Conservation (phyloP, 345 rosid genomes). For the Heritiera fomes region DNA sequence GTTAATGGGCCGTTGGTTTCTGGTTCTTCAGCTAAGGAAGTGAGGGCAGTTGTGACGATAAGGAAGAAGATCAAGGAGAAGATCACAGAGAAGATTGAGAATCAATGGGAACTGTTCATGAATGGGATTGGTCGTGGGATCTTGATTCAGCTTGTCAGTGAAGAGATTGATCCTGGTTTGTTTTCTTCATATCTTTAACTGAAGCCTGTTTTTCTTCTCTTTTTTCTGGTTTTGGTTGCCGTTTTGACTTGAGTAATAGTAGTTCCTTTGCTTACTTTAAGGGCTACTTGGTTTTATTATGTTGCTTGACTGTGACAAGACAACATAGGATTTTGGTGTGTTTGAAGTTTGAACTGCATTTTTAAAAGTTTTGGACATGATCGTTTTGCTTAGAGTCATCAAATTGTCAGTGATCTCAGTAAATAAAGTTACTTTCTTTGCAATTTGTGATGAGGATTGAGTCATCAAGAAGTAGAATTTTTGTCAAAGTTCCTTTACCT, state of each 20-base stretch:
- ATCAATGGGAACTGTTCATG: conserved; percentile 63
- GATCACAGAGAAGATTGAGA: conserved; percentile 65
- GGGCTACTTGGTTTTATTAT: background rate
- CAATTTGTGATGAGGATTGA: too few relatives aligned
- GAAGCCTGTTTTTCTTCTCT: background rate
- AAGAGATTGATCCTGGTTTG: conserved; percentile 82
- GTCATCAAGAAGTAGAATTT: too few relatives aligned
- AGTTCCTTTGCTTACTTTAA: background rate
- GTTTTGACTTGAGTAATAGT: background rate
- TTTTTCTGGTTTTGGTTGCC: background rate
- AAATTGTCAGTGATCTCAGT: background rate
- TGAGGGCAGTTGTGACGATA: conserved; percentile 66
- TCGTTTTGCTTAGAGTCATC: background rate
- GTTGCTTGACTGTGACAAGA: background rate
- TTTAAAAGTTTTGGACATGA: background rate
- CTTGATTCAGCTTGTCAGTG: conserved; percentile 77
- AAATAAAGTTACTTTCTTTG: too few relatives aligned
- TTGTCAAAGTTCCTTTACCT: background rate
- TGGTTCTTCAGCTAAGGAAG: conserved; percentile 37
- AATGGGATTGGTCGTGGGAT: conserved; percentile 85
- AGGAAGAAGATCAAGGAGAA: conserved; percentile 82
- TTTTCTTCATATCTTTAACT: background rate
- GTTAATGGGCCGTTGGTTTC: conserved; percentile 24
- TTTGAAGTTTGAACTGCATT: background rate
- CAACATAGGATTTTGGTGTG: background rate